These are phyloP conservation scores for Saccharata proteae DNA, from an alignment of 2,329 filamentous ascomycete genomes.

Conservation along the genomic window DNA sequence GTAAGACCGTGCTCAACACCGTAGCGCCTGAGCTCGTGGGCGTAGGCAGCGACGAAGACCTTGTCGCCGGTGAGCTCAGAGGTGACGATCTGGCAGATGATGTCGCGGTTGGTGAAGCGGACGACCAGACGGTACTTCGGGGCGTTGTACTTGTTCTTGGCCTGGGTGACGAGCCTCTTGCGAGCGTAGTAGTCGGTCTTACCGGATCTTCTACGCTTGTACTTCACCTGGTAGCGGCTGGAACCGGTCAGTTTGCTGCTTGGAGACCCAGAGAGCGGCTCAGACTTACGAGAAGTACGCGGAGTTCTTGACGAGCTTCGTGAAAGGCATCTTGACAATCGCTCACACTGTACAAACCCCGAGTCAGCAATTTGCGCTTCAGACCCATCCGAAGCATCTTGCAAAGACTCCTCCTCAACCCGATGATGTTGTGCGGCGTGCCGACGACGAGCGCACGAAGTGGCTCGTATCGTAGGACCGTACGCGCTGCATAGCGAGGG, in stretches of 20 bases:
- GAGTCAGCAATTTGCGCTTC: conserved; percentile 99
- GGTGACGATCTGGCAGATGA: conserved; percentile 93
- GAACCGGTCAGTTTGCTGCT: conserved; percentile 11
- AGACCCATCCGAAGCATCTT: conserved; percentile 94
- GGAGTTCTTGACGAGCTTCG: conserved; percentile 91
- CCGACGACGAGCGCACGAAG: too few relatives aligned
- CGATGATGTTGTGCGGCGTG: too few relatives aligned
- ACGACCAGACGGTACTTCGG: conserved; percentile 99
- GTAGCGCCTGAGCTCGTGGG: conserved; percentile 96
- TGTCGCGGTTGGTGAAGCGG: conserved; percentile 99
- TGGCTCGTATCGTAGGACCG: too few relatives aligned
- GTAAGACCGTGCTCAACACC: conserved; percentile 97
- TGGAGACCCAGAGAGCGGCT: conserved; percentile 4
- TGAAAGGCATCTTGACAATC: conserved; percentile 10
- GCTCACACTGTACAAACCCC: conserved; percentile 51
- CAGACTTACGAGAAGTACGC: conserved; percentile 95
- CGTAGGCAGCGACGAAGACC: conserved; percentile 84
- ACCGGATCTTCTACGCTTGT: conserved; percentile 87
- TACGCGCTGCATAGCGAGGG: conserved; percentile 4
- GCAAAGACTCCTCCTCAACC: conserved; percentile 30
- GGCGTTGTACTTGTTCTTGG: conserved; percentile 99
- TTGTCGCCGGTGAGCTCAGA: conserved; percentile 98
- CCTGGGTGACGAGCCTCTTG: conserved; percentile 98
- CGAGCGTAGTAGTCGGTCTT: conserved; percentile 99
- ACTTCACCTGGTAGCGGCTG: conserved; percentile 99